Percentiles rank a stretch among this genome's conserved stretches.
Conservation (phyloP, 805 yeast species). For the Yamadazyma kitorensis region DNA sequence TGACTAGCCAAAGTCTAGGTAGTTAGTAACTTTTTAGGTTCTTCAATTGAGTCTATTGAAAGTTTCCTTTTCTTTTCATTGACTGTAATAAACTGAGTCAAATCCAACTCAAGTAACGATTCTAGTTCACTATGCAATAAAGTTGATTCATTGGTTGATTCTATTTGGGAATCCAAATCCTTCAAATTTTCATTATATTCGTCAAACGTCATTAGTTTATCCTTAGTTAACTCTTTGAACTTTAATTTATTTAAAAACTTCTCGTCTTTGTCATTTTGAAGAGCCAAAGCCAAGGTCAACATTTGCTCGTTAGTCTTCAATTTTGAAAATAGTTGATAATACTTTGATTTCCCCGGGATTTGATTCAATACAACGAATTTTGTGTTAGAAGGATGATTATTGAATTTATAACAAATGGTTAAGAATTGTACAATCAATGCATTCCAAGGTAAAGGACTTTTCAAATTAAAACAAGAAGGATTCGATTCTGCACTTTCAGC, state of each 20-base stretch:
- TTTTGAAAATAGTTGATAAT: conserved; percentile 52
- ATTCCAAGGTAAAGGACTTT: conserved; percentile 53
- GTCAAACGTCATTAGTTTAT: conserved; percentile 15
- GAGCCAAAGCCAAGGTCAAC: conserved; percentile 30
- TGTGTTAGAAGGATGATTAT: conserved; percentile 67
- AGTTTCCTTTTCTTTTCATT: too few species aligned
- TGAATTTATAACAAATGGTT: conserved; percentile 49
- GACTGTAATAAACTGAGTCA: too few species aligned
- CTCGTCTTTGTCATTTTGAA: conserved; percentile 38
- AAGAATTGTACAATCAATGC: conserved; percentile 54
- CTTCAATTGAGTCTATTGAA: too few species aligned
- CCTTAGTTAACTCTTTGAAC: conserved; percentile 32
- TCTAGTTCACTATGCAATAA: too few species aligned
- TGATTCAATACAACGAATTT: conserved; percentile 79
- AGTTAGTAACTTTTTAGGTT: too few species aligned
- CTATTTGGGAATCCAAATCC: too few species aligned
- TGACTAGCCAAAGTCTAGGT: too few species aligned
- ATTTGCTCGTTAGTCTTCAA: conserved; percentile 55
- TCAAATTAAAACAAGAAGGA: conserved; percentile 67
- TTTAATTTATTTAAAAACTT: conserved; percentile 30
- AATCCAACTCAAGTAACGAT: too few species aligned
- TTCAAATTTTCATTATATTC: conserved; percentile 13
- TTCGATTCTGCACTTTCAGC: conserved; percentile 89
- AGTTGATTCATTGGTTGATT: too few species aligned
- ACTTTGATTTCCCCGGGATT: conserved; percentile 69